phyloP scores from a whole-genome alignment of 352 stramenopile species.

The Phytopythium ostracodes region DNA sequence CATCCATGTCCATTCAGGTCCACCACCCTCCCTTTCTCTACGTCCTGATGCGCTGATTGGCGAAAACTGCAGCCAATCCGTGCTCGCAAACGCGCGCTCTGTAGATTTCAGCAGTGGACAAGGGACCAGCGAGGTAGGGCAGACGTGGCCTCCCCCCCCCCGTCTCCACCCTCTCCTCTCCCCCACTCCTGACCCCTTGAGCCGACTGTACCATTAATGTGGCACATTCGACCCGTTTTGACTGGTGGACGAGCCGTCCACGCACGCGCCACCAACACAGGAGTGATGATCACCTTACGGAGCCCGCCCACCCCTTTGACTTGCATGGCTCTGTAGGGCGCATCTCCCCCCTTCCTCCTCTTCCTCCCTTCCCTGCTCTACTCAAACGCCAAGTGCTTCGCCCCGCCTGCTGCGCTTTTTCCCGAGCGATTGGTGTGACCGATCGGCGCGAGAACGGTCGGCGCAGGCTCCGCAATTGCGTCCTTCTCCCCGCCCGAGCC shows the following conservation, averaged over 20 bases:
- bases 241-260: background rate
- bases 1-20: background rate
- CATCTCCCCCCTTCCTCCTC: background rate
- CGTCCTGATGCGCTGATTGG: background rate
- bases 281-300: background rate
- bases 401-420: too few species aligned
- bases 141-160: background rate
- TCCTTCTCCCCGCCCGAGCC: background rate
- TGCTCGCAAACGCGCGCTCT: background rate
- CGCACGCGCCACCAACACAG: background rate
- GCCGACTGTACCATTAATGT: background rate
- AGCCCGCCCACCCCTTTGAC: background rate
- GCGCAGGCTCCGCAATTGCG: background rate
- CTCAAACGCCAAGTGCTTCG: background rate
- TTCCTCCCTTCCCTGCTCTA: background rate
- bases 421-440: conserved; percentile 1
- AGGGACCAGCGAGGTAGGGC: background rate
- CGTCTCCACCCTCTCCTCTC: too few species aligned
- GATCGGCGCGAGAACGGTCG: conserved; percentile 3
- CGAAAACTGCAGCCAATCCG: background rate
- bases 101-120: background rate
- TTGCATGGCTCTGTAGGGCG: too few species aligned
- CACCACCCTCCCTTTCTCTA: background rate
- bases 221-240: background rate
- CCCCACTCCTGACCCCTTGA: background rate